phyloP scores from a whole-genome alignment of 345 rosid genomes.

The Erucastrum elatum region DNA sequence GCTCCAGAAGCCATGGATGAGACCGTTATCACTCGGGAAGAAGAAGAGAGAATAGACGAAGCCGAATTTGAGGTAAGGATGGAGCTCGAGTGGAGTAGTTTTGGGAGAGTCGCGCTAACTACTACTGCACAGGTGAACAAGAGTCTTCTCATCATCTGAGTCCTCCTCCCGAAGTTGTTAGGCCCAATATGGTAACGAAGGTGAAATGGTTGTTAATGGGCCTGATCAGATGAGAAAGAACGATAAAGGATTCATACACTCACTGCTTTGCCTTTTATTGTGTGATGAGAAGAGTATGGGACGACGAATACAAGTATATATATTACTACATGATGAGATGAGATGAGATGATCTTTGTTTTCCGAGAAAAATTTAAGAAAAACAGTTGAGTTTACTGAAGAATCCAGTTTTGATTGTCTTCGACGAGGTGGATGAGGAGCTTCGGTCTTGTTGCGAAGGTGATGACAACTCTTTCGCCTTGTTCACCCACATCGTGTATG shows the following conservation, averaged over 20 bases:
- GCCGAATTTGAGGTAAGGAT: no score
- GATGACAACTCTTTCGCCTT: constrained; percentile 52
- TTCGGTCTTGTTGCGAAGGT: constrained; percentile 6
- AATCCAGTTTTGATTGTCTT: background rate
- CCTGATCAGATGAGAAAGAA: background rate
- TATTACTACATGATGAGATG: background rate
- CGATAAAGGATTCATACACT: no score
- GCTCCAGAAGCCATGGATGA: constrained; percentile 46
- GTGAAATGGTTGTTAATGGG: background rate
- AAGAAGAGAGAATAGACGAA: background rate
- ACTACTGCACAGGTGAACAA: no score
- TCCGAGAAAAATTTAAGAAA: background rate
- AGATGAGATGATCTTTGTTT: background rate
- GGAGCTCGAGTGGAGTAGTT: no score
- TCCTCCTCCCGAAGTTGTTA: no score
- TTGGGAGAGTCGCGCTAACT: no score
- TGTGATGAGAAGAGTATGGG: no score
- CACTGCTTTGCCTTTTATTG: no score
- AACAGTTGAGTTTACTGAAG: constrained; percentile 27
- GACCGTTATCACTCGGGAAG: constrained; percentile 21
- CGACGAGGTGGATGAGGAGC: constrained; percentile 12
- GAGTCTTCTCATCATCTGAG: no score
- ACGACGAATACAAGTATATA: background rate
- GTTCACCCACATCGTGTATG: constrained; percentile 57
- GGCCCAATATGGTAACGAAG: no score